Evolutionary conservation across 495 filamentous ascomycete genomes (phyloP), one percentile per base, ranked within the genome.

Genomic region (Glarea lozoyensis): DNA sequence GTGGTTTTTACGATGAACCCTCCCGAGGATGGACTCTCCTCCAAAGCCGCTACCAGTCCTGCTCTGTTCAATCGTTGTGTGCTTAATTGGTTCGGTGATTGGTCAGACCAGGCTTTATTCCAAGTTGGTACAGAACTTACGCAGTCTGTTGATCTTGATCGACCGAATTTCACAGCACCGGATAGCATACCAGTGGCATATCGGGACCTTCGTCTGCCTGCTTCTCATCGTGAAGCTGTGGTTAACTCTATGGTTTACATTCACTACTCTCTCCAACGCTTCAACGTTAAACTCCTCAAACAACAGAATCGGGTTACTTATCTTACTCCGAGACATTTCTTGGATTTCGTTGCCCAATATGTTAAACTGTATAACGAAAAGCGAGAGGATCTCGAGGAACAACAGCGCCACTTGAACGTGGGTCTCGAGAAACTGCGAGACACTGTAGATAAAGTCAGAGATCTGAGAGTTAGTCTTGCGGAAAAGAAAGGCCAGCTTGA

Each of bases 1-100:
- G 93, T 99, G 43, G 92, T 99, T 27, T 97, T 99, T 57, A 99
- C 92, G 2, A 99, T 99, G 92, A 99, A 99, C 61, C 92, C 92
- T n/a, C 92, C 92, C 3, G 84, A 95, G 59, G 93, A 90, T 48
- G 92, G 90, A 1, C 64, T 99, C 31, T 88, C 84, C 10, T 94
- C 88, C 4, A 96, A 94, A 65, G 93, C 92, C 40, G 92, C 92
- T 13, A 99, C 93, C 11, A 94, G 86, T 70, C 92, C 92, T 31
- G 92, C 92, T 21, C 63, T 99, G 52, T 99, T 99, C 79, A 99
- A 99, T 65, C 80, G 92, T 68, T 99, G 92, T 57, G 92, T 99
- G 32, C 79, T 99, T 41, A 99, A 99, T 66, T 99, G 92, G 92
- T 95, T 97, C 61, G 92, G 92, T 36, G 92, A 99, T 66, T 99